Conservation (phyloP, 371 early-diverging fungal species). For the Syncephalastrum sp. region DNA sequence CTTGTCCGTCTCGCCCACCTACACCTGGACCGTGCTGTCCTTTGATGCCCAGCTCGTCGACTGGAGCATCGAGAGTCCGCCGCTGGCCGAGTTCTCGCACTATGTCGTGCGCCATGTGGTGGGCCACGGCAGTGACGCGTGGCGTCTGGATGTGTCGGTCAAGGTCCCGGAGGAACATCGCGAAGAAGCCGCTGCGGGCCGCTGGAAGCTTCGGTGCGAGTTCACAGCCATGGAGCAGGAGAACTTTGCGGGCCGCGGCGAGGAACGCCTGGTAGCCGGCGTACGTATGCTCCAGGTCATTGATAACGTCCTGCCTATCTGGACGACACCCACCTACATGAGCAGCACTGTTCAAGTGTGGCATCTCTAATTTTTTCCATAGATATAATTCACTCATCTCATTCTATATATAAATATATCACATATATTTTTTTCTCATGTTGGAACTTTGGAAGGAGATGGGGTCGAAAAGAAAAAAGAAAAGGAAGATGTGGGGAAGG, state of each 20-base stretch:
- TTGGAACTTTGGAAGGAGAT: not conserved
- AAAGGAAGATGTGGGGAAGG: not conserved
- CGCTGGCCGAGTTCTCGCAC: slow-evolving; percentile 34
- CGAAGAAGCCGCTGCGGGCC: slow-evolving; percentile 33
- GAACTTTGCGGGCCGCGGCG: slow-evolving; percentile 49
- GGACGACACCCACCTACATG: slow-evolving; percentile 65
- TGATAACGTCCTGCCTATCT: slow-evolving; percentile 51
- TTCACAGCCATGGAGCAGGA: slow-evolving; percentile 59
- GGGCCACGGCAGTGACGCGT: slow-evolving; percentile 60
- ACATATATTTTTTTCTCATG: slow-evolving; percentile 9
- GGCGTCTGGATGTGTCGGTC: slow-evolving; percentile 50
- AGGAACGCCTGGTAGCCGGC: slow-evolving; percentile 53
- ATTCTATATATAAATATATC: not conserved
- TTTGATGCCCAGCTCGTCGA: slow-evolving; percentile 62
- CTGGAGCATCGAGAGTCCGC: slow-evolving; percentile 62
- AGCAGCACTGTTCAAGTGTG: slow-evolving; percentile 51
- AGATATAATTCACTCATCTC: not conserved
- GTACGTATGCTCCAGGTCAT: slow-evolving; percentile 55
- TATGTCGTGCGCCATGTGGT: slow-evolving; percentile 68
- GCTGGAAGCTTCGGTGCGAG: slow-evolving; percentile 48
- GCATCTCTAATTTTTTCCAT: slow-evolving; percentile 35
- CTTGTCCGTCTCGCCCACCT: slow-evolving; percentile 52
- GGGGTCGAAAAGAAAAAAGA: not conserved
- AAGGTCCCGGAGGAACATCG: slow-evolving; percentile 46
- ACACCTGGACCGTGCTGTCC: slow-evolving; percentile 66